A percentile compares a stretch with the other conserved stretches of the same genome.
phyloP scores from a whole-genome alignment of 257 asterid genomes.

The Thymus mandschuricus region DNA sequence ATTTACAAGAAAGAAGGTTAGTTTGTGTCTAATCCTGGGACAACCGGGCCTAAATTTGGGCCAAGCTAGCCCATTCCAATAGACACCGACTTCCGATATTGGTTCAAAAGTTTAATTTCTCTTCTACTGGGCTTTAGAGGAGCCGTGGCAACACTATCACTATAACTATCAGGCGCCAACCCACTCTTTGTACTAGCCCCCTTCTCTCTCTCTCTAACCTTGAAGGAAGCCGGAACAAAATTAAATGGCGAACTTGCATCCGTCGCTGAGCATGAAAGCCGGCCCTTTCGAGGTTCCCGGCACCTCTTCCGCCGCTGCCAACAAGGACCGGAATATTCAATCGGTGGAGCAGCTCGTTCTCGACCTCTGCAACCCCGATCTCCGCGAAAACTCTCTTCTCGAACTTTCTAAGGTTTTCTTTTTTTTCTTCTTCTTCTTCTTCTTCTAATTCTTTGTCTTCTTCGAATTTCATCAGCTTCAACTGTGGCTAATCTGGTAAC shows the following conservation, averaged over 20 bases:
- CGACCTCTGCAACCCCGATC: conserved; percentile 73
- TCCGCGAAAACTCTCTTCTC: conserved; percentile 74
- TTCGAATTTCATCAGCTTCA: not conserved
- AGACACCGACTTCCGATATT: no score
- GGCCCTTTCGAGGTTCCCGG: conserved; percentile 43
- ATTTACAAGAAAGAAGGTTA: no score
- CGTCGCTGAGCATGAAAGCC: conserved; percentile 45
- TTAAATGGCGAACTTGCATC: conserved; percentile 49
- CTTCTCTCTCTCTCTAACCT: conserved; percentile 1
- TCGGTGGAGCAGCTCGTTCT: conserved; percentile 72
- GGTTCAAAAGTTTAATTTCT: no score
- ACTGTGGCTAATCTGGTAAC: not conserved
- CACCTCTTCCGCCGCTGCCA: conserved; percentile 35
- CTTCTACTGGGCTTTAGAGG: no score
- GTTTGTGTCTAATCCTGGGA: no score
- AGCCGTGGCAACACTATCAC: not conserved
- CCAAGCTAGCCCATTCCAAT: no score
- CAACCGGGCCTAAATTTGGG: no score
- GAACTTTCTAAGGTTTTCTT: conserved; percentile 71
- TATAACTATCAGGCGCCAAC: not conserved
- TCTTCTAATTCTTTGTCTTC: no score
- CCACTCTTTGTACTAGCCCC: not conserved
- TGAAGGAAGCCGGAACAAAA: not conserved
- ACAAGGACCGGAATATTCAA: conserved; percentile 58
- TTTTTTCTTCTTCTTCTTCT: not conserved